Conservation (phyloP, 1,139 yeast genomes). For the Candida mesenterica region DNA sequence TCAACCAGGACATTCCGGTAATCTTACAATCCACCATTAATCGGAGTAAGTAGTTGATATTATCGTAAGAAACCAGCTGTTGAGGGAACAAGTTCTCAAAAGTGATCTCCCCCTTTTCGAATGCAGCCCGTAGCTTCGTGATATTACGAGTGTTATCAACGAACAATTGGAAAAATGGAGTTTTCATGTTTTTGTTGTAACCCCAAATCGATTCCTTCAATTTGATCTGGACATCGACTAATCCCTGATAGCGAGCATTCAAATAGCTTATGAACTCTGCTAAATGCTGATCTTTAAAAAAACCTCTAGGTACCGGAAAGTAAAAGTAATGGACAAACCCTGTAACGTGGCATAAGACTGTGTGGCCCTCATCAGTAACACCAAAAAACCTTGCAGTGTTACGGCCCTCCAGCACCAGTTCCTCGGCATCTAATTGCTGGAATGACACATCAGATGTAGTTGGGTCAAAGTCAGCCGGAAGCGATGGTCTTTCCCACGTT, state of each 20-base stretch:
- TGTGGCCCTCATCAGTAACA: slow-evolving; percentile 81
- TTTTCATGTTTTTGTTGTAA: slow-evolving; percentile 70
- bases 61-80: slow-evolving; percentile 76
- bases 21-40: slow-evolving; percentile 90
- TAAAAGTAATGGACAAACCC: slow-evolving; percentile 90
- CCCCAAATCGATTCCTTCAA: slow-evolving; percentile 94
- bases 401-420: slow-evolving; percentile 52
- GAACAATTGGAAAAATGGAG: slow-evolving; percentile 76
- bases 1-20: slow-evolving; percentile 98
- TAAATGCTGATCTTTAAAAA: slow-evolving; percentile 55
- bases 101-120: slow-evolving; percentile 80
- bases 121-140: slow-evolving; percentile 67
- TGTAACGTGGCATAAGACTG: slow-evolving; percentile 84
- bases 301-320: slow-evolving; percentile 86
- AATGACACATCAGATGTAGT: slow-evolving; percentile 57
- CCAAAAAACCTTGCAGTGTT: slow-evolving; percentile 84
- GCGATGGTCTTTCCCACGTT: slow-evolving; percentile 59
- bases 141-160: slow-evolving; percentile 66
- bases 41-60: slow-evolving; percentile 79
- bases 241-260: slow-evolving; percentile 51
- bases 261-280: slow-evolving; percentile 48
- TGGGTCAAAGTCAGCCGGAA: slow-evolving; percentile 51
- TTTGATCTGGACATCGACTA: slow-evolving; percentile 60
- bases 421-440: slow-evolving; percentile 96
- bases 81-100: slow-evolving; percentile 58